Conservation (phyloP, 2,329 filamentous ascomycete species). For the Berkeleyomyces rouxiae region DNA sequence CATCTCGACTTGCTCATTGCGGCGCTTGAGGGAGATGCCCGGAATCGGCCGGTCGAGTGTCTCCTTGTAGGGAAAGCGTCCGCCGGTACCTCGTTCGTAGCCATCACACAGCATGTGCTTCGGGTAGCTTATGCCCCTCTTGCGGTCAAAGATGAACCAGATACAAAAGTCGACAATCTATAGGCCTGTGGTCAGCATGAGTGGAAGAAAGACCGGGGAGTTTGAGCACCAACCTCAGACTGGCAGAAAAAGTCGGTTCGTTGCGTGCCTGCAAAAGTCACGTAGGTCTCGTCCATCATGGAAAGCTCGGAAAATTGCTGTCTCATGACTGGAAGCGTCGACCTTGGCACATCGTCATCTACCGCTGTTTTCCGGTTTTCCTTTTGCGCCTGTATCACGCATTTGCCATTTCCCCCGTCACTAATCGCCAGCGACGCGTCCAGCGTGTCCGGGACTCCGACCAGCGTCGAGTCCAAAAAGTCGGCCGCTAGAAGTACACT, state of each 20-base stretch:
- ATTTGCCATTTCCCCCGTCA: neutral
- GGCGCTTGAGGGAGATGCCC: conserved; percentile 45
- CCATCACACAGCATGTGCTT: conserved; percentile 74
- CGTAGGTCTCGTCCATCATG: conserved; percentile 33
- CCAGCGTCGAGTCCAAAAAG: conserved; percentile 14
- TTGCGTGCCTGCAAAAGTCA: conserved; percentile 30
- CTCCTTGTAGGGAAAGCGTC: conserved; percentile 20
- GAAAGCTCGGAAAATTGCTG: neutral
- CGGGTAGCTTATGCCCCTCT: conserved; percentile 27
- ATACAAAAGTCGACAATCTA: conserved; percentile 65
- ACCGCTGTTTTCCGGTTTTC: neutral
- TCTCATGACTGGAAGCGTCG: neutral
- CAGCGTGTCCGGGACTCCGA: conserved; percentile 4
- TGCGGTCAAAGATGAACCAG: conserved; percentile 53
- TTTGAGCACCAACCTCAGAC: conserved; percentile 37
- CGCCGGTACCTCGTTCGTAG: conserved; percentile 38
- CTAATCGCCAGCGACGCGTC: neutral
- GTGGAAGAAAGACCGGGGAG: conserved; percentile 5
- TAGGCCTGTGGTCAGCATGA: conserved; percentile 1
- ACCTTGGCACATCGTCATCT: neutral
- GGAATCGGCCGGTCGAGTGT: conserved; percentile 49
- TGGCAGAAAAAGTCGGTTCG: conserved; percentile 36
- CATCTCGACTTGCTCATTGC: conserved; percentile 34
- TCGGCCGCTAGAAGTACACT: conserved; percentile 12
- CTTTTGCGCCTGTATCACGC: neutral